Evolutionary conservation across 192 early-diverging fungal genomes (phyloP).

Genomic region (Rhizoclosmatium globosum): DNA sequence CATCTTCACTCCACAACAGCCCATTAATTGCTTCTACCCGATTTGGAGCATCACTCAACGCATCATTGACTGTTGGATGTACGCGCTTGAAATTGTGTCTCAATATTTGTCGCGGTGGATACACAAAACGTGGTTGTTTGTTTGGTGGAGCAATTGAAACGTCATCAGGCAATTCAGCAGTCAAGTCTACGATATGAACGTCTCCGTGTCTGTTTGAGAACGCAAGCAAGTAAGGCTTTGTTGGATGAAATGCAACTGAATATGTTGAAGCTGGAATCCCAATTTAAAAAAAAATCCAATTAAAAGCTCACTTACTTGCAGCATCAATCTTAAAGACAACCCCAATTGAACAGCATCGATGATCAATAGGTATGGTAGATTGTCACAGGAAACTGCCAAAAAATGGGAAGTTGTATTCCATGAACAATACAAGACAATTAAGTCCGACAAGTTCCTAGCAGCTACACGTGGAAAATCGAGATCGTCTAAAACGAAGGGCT

Average conservation of each 20-base stretch:
- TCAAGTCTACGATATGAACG: slow-evolving; percentile 36
- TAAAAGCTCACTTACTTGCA: background rate
- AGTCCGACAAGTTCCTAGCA: too few relatives aligned
- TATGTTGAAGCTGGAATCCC: slow-evolving; percentile 8
- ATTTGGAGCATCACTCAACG: background rate
- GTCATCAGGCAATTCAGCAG: background rate
- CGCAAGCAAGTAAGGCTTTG: slow-evolving; percentile 21
- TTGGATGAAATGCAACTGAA: slow-evolving; percentile 37
- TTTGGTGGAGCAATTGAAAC: too few relatives aligned
- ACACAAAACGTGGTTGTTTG: background rate
- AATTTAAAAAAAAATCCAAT: too few relatives aligned
- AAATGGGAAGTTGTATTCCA: slow-evolving; percentile 30
- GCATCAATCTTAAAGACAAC: slow-evolving; percentile 23
- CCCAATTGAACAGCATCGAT: slow-evolving; percentile 16
- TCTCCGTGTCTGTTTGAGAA: slow-evolving; percentile 18
- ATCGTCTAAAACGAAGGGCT: too few relatives aligned
- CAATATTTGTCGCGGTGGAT: slow-evolving; percentile 26
- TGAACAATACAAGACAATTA: slow-evolving; percentile 1
- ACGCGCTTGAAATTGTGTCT: slow-evolving; percentile 20
- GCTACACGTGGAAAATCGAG: background rate
- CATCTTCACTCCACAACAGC: slow-evolving; percentile 29
- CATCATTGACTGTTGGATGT: background rate
- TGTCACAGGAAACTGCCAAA: slow-evolving; percentile 31
- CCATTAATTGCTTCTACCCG: slow-evolving; percentile 7
- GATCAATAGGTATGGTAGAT: slow-evolving; percentile 25